Evolutionary conservation across 2,329 filamentous ascomycete genomes (phyloP), one percentile per base, ranked within the genome.

Genomic region (Diaporthe caulivora): DNA sequence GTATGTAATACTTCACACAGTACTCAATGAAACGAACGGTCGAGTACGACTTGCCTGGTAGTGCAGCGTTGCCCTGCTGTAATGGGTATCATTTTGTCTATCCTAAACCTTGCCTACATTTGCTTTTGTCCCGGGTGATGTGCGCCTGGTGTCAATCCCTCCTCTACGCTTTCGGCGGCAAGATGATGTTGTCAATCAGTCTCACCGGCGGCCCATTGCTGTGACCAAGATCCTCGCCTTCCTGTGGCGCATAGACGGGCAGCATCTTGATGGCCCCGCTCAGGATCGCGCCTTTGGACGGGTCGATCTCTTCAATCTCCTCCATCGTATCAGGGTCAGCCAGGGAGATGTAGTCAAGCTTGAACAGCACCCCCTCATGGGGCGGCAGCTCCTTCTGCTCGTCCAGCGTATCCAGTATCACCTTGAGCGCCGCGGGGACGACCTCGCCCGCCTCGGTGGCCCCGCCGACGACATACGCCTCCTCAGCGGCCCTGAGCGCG

Each of bases 201-300:
- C 97, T 88, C 62, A 99, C 97, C 1, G 92, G 82, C 21, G 94
- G 94, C 1, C 92, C 92, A 4, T 91, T 92, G 71, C 90, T 88
- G 75, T 90, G 91, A 4, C 95, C 95, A 34, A 95, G 82, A 76
- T 95, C 92, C 81, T 98, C 95, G 0, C 89, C 93, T 8, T 90
- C 84, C 64, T 86, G 87, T 0, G 92, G 87, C 68, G 90, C 87
- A 80, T 97, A 94, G 1, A 98, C 86, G 0, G 95, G 93, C 58
- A 94, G 81, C 93, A 99, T 97, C 84, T 94, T 97, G 73, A 99
- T 86, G 0, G 97, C 97, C 4, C 94, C 95, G 80, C 96, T 98
- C 72, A 99, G 83, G 47, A 99, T 93, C 0, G 93, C 95, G 6
- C 96, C 96, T 76, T 86, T 90, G 0, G 84, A 83, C 0, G 88